Base-by-base conservation (phyloP, 2,329 filamentous ascomycete genomes). In the Pseudogymnoascus sp. region DNA sequence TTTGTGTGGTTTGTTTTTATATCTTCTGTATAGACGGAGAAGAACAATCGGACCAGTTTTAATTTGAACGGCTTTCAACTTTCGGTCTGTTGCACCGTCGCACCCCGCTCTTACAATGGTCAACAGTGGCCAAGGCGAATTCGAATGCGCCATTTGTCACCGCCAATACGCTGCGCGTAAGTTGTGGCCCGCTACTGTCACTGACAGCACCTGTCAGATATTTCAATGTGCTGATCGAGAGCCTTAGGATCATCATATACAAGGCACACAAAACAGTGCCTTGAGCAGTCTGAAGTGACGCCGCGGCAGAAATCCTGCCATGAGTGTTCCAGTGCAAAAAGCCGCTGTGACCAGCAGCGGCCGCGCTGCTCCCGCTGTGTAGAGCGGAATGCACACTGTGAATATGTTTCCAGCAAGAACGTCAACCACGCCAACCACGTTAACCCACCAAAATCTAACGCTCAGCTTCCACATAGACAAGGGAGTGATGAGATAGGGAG, bases 231-330 rank as follows among this genome's bases (percentile, higher is more conserved):
- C 46, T 53, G 8, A 53, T 53, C 2, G 46, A 53, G 46, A 19
- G 26, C 14, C 26, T 31, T 53, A 61, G 62, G 59, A 3, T 63
- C 59, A 37, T 63, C 62, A 16, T 63, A 50, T 53, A 41, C 46
- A 14, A 41, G 62, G 14, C 62, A 63, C 59, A 61, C 62, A 24
- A 63, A 43, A 37, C 62, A 63, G 26, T 63, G 62, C 38, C 59
- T 40, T 16, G 35, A 24, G 33, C 38, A 37, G 28, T 26, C 28
- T 12, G 41, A 53, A 8, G 46, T 53, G 26, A 31, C 41, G 8
- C 53, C 62, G 8, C 65, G 69, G 38, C 70, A 72, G 61, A 72
- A 72, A 61, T 68, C 71, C 24, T 73, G 72, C 37, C 68, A 66
- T 19, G 65, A 62, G 26, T 72, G 71, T 62, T 69, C 68, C 11